Conservation (phyloP, 768 basidiomycete genomes). For the Candolleomyces aberdarensis region DNA sequence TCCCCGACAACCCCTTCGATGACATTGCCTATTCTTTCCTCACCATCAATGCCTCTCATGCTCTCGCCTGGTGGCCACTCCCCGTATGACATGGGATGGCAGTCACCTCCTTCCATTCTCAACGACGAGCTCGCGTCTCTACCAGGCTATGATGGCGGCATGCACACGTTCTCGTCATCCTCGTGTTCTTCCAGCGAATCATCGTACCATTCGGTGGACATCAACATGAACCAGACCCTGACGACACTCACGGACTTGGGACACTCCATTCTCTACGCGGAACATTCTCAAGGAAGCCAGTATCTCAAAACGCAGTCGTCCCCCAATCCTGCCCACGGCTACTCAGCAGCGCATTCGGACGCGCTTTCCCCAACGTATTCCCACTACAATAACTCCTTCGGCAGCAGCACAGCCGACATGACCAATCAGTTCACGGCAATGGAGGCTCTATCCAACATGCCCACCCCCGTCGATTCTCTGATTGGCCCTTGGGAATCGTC, state of each 20-base stretch:
- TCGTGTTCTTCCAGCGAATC: slow-evolving; percentile 25
- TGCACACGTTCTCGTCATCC: slow-evolving; percentile 21
- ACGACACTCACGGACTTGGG: slow-evolving; percentile 29
- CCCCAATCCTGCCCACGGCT: slow-evolving; percentile 11
- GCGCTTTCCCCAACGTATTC: slow-evolving; percentile 21
- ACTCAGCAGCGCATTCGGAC: slow-evolving; percentile 15
- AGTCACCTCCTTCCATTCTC: slow-evolving; percentile 28
- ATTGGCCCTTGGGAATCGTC: slow-evolving; percentile 27
- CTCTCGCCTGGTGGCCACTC: background rate
- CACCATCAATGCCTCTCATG: slow-evolving; percentile 18
- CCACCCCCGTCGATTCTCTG: slow-evolving; percentile 24
- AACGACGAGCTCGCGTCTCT: slow-evolving; percentile 28
- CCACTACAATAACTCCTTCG: slow-evolving; percentile 26
- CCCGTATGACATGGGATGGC: slow-evolving; percentile 21
- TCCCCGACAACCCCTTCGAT: slow-evolving; percentile 36
- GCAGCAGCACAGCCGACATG: slow-evolving; percentile 20
- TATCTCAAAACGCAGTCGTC: slow-evolving; percentile 2
- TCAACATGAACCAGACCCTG: slow-evolving; percentile 29
- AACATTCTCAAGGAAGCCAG: slow-evolving; percentile 7
- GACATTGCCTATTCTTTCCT: slow-evolving; percentile 13
- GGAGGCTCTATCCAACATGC: slow-evolving; percentile 18
- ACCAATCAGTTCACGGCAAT: slow-evolving; percentile 31
- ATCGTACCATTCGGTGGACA: slow-evolving; percentile 31
- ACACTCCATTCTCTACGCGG: slow-evolving; percentile 18
- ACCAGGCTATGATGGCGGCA: slow-evolving; percentile 20